phyloP scores from a whole-genome alignment of 768 basidiomycete genomes.

The Collybia mongolica region DNA sequence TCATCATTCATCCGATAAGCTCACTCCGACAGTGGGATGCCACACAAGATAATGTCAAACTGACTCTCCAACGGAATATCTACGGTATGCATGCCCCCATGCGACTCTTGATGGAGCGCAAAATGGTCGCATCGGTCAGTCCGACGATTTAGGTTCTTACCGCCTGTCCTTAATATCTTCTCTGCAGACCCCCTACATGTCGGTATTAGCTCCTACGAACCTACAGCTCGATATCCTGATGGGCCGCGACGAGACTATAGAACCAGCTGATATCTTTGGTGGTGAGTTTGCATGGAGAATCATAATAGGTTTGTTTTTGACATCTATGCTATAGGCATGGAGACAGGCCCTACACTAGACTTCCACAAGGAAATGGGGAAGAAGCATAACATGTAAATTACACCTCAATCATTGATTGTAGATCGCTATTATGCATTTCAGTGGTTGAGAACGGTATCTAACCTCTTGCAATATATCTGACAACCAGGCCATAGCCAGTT shows the following conservation, averaged over 20 bases:
- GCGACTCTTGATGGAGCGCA: conserved; percentile 91
- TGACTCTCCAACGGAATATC: conserved; percentile 80
- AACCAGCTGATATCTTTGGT: conserved; percentile 76
- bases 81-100: conserved; percentile 90
- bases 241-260: conserved; percentile 87
- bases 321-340: conserved; percentile 43
- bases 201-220: conserved; percentile 67
- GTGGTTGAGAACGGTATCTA: too few relatives aligned
- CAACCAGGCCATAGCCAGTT: not conserved
- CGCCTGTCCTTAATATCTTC: not conserved
- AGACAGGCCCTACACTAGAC: conserved; percentile 46
- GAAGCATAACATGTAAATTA: conserved; percentile 43
- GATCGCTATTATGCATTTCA: conserved; percentile 1
- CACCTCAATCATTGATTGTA: conserved; percentile 11
- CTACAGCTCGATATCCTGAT: conserved; percentile 90
- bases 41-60: conserved; percentile 84
- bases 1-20: not conserved
- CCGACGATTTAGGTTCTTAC: not conserved
- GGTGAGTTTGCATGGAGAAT: conserved; percentile 40
- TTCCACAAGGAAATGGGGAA: conserved; percentile 71
- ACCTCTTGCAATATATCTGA: not conserved
- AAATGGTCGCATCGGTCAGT: conserved; percentile 75
- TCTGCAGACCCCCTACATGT: conserved; percentile 62
- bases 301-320: not conserved
- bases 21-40: conserved; percentile 75